Conservation (phyloP, 257 asterid genomes). For the Solanum neorickii region DNA sequence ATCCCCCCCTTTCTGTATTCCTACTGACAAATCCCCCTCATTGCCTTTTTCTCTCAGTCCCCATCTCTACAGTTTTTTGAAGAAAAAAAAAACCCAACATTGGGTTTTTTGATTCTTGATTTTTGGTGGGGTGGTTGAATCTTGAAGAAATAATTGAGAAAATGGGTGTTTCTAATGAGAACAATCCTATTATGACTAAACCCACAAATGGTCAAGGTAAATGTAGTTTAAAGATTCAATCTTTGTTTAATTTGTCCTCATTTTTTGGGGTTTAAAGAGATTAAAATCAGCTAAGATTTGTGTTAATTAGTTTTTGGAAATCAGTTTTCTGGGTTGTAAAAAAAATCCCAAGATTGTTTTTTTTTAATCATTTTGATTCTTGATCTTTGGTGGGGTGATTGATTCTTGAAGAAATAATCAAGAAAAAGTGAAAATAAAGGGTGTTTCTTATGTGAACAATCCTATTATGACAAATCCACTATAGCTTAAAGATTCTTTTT, state of each 20-base stretch:
- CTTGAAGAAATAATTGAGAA: not conserved
- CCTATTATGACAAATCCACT: constrained; percentile 18
- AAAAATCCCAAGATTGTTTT: not conserved
- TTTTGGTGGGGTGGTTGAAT: not conserved
- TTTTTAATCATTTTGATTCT: not conserved
- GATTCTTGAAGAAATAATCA: not conserved
- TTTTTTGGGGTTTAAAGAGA: not conserved
- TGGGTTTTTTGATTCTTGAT: not conserved
- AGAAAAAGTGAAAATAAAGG: constrained; percentile 14
- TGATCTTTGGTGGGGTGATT: not conserved
- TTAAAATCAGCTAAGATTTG: not conserved
- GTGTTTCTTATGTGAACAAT: constrained; percentile 41
- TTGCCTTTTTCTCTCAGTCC: not conserved
- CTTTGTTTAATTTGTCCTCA: not conserved
- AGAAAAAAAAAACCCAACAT: not conserved
- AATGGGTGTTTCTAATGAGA: constrained; percentile 22
- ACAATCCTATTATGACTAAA: constrained; percentile 29
- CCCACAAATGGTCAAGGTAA: constrained; percentile 46
- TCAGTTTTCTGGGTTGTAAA: not conserved
- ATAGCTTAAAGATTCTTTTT: too few species aligned
- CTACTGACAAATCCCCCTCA: constrained; percentile 30
- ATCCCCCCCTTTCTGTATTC: not conserved
- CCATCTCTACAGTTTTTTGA: constrained; percentile 4
- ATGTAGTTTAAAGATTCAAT: not conserved
- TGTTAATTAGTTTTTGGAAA: not conserved